Evolutionary conservation across 768 basidiomycete genomes (phyloP).

Genomic region (Lepiota brunneoincarnata): DNA sequence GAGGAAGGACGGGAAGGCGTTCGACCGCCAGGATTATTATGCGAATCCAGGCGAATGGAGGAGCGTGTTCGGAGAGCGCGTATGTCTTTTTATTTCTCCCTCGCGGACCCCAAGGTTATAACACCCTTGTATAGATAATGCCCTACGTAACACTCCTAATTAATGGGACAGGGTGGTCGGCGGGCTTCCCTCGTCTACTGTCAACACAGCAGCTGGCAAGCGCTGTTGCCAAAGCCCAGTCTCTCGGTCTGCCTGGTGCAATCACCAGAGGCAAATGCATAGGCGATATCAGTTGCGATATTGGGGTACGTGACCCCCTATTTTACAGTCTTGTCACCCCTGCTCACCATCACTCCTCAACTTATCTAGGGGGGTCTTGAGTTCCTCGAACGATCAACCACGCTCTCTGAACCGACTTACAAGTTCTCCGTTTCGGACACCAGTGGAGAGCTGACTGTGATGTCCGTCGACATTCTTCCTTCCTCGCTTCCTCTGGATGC

Average conservation of each 20-base stretch:
- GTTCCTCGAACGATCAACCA: slow-evolving; percentile 75
- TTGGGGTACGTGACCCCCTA: slow-evolving; percentile 52
- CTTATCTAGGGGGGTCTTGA: slow-evolving; percentile 71
- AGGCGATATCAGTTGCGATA: slow-evolving; percentile 88
- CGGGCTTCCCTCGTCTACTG: slow-evolving; percentile 77
- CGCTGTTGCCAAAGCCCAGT: slow-evolving; percentile 46
- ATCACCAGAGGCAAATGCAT: slow-evolving; percentile 64
- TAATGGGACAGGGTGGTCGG: slow-evolving; percentile 85
- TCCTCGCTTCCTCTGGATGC: slow-evolving; percentile 82
- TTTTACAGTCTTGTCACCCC: no score
- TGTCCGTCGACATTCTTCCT: slow-evolving; percentile 91
- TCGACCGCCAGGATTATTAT: slow-evolving; percentile 72
- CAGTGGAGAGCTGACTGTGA: slow-evolving; percentile 67
- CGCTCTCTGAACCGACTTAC: slow-evolving; percentile 75
- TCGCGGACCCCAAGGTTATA: background rate
- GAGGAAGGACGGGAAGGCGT: slow-evolving; percentile 51
- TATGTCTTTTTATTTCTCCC: slow-evolving; percentile 22
- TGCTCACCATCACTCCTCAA: background rate
- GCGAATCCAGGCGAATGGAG: slow-evolving; percentile 59
- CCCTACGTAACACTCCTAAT: slow-evolving; percentile 83
- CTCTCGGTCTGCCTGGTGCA: slow-evolving; percentile 30
- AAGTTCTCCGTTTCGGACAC: slow-evolving; percentile 40
- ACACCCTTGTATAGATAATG: slow-evolving; percentile 51
- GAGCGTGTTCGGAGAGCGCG: slow-evolving; percentile 69
- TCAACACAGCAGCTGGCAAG: slow-evolving; percentile 56